phyloP scores from a whole-genome alignment of 768 basidiomycete genomes.

The Candolleomyces aberdarensis region DNA sequence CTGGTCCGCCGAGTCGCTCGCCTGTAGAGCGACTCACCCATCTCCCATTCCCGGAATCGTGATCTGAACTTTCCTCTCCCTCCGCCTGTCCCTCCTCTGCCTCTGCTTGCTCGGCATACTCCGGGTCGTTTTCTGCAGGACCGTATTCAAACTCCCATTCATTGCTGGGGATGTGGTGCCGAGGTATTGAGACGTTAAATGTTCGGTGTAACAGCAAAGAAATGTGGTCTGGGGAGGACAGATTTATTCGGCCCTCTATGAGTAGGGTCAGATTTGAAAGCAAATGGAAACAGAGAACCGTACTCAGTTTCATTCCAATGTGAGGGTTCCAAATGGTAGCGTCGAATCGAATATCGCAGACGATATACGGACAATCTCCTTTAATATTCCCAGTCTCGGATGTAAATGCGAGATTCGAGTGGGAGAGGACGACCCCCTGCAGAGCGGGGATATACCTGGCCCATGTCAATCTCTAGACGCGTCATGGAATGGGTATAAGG shows the following conservation, averaged over 20 bases:
- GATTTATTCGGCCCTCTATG: constrained; percentile 79
- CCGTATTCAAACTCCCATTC: constrained; percentile 87
- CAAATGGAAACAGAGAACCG: constrained; percentile 1
- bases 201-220: constrained; percentile 87
- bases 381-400: constrained; percentile 63
- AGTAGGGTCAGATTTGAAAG: constrained; percentile 1
- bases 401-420: constrained; percentile 73
- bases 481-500: background rate
- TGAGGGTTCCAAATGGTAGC: constrained; percentile 87
- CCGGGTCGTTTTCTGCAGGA: constrained; percentile 76
- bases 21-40: constrained; percentile 80
- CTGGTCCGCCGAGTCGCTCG: constrained; percentile 62
- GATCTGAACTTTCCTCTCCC: constrained; percentile 21
- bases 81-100: constrained; percentile 20
- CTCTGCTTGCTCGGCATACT: constrained; percentile 36
- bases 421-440: constrained; percentile 81
- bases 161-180: constrained; percentile 81
- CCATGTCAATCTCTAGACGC: background rate
- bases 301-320: constrained; percentile 78
- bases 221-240: constrained; percentile 90
- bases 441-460: constrained; percentile 87
- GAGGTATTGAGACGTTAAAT: constrained; percentile 94
- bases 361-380: constrained; percentile 82
- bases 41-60: constrained; percentile 53
- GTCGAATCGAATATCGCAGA: constrained; percentile 73